phyloP scores from a whole-genome alignment of 345 rosid genomes.

The Linum usitatissimum region DNA sequence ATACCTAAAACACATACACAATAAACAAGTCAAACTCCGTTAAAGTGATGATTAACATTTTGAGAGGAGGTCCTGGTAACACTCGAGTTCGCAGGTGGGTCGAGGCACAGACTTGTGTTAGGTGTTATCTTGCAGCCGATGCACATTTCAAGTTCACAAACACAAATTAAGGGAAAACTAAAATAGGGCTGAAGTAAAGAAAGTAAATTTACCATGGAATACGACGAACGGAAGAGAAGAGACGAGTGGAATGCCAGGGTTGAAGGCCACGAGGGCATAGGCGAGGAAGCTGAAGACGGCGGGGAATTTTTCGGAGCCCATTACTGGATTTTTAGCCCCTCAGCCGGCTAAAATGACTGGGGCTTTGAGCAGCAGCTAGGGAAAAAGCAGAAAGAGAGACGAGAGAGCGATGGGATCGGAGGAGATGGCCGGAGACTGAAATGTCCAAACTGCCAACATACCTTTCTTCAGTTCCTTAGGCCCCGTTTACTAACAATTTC shows the following conservation, averaged over 20 bases:
- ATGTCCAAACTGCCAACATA: too few species aligned
- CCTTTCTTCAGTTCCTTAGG: too few species aligned
- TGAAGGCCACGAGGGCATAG: neutral
- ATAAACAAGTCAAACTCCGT: neutral
- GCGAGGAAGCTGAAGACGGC: neutral
- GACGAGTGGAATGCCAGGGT: neutral
- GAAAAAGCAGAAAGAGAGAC: too few species aligned
- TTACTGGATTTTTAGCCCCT: too few species aligned
- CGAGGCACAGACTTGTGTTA: neutral
- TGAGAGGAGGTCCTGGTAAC: neutral
- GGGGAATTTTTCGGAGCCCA: neutral
- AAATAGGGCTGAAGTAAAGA: neutral
- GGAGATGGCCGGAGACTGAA: too few species aligned
- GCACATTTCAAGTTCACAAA: neutral
- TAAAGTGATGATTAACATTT: neutral
- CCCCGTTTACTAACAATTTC: too few species aligned
- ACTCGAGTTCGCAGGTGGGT: neutral
- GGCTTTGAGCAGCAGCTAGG: too few species aligned
- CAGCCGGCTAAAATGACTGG: too few species aligned
- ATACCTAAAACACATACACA: conserved; percentile 39
- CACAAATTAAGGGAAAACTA: neutral
- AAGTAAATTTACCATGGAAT: neutral
- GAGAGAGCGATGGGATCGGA: too few species aligned
- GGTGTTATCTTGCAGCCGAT: neutral
- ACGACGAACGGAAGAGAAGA: conserved; percentile 1